These are phyloP conservation scores for Haplographium delicatum DNA, from an alignment of 495 filamentous ascomycete species.

Conservation along the genomic window DNA sequence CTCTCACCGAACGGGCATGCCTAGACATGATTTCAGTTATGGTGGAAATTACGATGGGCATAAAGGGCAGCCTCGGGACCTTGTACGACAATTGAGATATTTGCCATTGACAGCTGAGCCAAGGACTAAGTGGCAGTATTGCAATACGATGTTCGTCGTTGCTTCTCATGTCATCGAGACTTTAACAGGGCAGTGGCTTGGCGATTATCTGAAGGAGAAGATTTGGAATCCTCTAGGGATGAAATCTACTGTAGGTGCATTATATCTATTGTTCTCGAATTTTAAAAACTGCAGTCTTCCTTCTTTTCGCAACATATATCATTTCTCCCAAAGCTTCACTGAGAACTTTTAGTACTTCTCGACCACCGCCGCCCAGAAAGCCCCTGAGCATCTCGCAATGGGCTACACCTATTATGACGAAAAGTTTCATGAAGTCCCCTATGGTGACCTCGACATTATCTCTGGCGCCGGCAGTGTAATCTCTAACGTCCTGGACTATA, in stretches of 20 bases:
- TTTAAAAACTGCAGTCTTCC: not conserved
- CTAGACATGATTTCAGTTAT: constrained; percentile 27
- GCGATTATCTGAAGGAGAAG: constrained; percentile 33
- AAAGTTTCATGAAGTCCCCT: constrained; percentile 15
- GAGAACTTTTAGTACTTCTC: constrained; percentile 28
- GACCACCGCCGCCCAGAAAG: constrained; percentile 30
- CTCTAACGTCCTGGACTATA: constrained; percentile 48
- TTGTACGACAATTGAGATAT: constrained; percentile 38
- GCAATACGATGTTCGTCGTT: constrained; percentile 47
- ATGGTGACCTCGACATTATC: constrained; percentile 29
- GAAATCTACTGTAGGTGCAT: constrained; percentile 36
- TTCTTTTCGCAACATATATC: too few relatives aligned
- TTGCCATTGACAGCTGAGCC: constrained; percentile 35
- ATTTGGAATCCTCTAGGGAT: constrained; percentile 48
- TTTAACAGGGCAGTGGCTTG: constrained; percentile 36
- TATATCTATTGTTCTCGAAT: not conserved
- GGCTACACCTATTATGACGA: constrained; percentile 26
- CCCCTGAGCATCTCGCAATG: constrained; percentile 21
- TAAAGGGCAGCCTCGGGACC: constrained; percentile 24
- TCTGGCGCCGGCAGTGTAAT: constrained; percentile 47
- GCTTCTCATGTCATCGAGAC: constrained; percentile 39
- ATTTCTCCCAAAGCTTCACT: not conserved
- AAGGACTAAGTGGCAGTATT: constrained; percentile 42
- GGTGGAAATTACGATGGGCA: constrained; percentile 22
- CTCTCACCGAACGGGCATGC: constrained; percentile 45